Conservation (phyloP, 352 stramenopile species). For the Phytopythium boreale region DNA sequence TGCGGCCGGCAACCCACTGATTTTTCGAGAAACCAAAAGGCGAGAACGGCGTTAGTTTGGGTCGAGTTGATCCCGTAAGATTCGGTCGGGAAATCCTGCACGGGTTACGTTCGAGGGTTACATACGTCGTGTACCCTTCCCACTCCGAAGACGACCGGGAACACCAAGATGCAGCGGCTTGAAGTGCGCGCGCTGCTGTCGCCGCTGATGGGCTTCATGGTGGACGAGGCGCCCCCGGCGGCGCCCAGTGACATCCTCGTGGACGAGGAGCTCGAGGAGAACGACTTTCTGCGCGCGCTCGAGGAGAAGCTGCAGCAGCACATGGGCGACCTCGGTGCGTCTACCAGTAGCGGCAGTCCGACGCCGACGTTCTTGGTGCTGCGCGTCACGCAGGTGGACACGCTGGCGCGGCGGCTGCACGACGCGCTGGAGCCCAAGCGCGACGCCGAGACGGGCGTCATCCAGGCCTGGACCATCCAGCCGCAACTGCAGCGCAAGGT, state of each 20-base stretch:
- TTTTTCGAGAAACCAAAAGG: no score
- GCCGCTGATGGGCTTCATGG: constrained; percentile 15
- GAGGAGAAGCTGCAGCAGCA: constrained; percentile 72
- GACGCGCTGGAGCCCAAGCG: constrained; percentile 71
- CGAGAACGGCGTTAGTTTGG: no score
- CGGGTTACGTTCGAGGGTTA: neutral
- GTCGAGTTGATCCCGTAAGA: no score
- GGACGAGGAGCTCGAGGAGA: constrained; percentile 45
- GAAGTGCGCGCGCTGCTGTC: constrained; percentile 60
- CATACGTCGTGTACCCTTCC: no score
- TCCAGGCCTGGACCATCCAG: constrained; percentile 80
- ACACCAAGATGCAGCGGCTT: constrained; percentile 36
- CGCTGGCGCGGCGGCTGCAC: constrained; percentile 62
- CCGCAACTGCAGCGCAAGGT: constrained; percentile 50
- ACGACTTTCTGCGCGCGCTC: constrained; percentile 59
- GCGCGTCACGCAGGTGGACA: constrained; percentile 62
- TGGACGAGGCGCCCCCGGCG: constrained; percentile 4
- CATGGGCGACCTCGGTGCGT: constrained; percentile 25
- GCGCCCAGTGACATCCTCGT: constrained; percentile 33
- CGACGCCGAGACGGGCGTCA: constrained; percentile 52
- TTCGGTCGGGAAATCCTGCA: no score
- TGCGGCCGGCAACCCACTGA: no score
- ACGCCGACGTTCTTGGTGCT: constrained; percentile 60
- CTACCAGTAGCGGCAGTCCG: neutral
- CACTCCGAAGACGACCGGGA: neutral